Evolutionary conservation across 2,329 filamentous ascomycete species (phyloP), one percentile per base, ranked within the genome.

Genomic region (Colletotrichum sp.): DNA sequence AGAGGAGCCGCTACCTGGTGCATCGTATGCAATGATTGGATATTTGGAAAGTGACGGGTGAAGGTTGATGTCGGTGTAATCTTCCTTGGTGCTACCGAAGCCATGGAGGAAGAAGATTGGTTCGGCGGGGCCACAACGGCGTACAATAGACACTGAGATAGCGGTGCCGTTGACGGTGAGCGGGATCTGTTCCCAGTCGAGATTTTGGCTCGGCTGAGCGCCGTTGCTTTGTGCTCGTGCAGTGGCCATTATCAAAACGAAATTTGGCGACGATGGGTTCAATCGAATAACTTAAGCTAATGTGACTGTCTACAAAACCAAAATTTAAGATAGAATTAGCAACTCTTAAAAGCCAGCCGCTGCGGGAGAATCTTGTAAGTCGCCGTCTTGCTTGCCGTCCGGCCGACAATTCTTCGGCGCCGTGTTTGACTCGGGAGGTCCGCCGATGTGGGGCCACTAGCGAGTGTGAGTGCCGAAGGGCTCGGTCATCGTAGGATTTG

Each of bases 51-150:
- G 78, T n/a, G 76, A 55, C 5, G 77, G 49, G 21, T 80, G 65
- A 24, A 79, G 57, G 24, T 9, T 59, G 16, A 80, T 77, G 67
- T 82, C 81, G 60, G 73, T 39, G 44, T 79, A 80, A 69, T 81
- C 80, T 77, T 81, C 80, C 60, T 81, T 82, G 4, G 78, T 79
- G 62, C 79, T 78, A 15, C 80, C 80, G 60, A 79, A 81, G 16
- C 81, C 80, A 26, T 82, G 80, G 15, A 81, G 76, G 65, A 81
- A 81, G 3, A 81, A 10, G 8, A 80, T 78, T 2, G 80, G 78
- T 4, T 28, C 36, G 0, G 36, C 4, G 2, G 60, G 3, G 5
- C 65, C 70, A 5, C 62, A 30, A 3, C 71, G 60, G n/a, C 36
- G 21, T 7, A 77, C 39, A 3, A 3, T 55, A 2, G 72, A 78